Evolutionary conservation across 768 basidiomycete genomes (phyloP), one percentile per base, ranked within the genome.

Genomic region (Exidia glandulosa): DNA sequence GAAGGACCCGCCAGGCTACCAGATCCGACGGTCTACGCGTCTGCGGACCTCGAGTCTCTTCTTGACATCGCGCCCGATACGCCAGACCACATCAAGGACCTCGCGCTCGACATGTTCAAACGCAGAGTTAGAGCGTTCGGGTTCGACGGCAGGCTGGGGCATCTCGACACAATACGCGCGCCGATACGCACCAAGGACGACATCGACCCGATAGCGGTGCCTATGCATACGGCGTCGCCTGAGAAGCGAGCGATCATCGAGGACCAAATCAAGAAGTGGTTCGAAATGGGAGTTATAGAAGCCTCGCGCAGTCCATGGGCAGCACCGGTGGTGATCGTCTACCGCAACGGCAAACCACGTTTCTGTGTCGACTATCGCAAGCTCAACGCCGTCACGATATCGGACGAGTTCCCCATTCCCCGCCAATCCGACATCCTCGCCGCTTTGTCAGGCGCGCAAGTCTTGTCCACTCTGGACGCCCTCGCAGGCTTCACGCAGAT

Each of bases 401-500:
- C 67, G 0, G 69, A 71, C 48, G 67, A 71, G 61, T 71, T 69
- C 48, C 70, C 70, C n/a, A 61, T 71, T 19, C 70, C 70, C 1
- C 54, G 64, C 23, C 69, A 71, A 56, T 30, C 47, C 2, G 66
- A 68, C 19, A 71, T 72, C 0, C 55, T 71, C 3, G 71, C 71
- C 58, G 66, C 70, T 0, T 57, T 76, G 5, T 63, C 64, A 1
- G 74, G 73, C 0, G 60, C 67, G 3, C 70, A 74, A 57, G 66
- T 63, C 6, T 62, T 78, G 1, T 67, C 74, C 0, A 66, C 72
- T 0, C 62, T 77, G 4, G 74, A 76, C 62, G 72, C 73, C 0
- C 58, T 74, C 0, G 67, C 76, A 0, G 74, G 76, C 9, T 79
- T 77, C 59, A 76, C 73, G 0, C 78, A 79, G 59, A 59, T 76